Evolutionary conservation across 2,329 filamentous ascomycete genomes (phyloP).

Genomic region (Mycogone perniciosa): DNA sequence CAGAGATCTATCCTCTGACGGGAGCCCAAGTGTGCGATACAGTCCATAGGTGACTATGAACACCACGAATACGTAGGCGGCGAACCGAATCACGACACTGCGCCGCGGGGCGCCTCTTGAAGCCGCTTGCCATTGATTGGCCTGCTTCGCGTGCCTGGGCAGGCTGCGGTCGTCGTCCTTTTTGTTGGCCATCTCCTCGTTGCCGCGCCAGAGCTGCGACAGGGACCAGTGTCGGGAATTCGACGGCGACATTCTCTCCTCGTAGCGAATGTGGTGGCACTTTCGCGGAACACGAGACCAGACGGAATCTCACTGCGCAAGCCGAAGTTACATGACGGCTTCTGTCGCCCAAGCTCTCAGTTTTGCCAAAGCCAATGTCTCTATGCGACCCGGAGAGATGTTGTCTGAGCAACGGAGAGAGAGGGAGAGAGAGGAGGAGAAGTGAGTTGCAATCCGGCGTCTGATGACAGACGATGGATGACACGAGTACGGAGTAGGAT

Average conservation of each 20-base stretch:
- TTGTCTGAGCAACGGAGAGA: no score
- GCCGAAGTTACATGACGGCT: no score
- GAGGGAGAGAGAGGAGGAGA: no score
- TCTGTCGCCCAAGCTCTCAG: no score
- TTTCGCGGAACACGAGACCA: no score
- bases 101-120: conserved; percentile 38
- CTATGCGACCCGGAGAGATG: no score
- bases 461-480: no score
- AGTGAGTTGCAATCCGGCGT: no score
- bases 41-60: conserved; percentile 48
- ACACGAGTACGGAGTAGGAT: no score
- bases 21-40: conserved; percentile 23
- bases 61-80: conserved; percentile 39
- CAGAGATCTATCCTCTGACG: conserved; percentile 33
- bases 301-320: no score
- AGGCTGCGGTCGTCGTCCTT: conserved; percentile 50
- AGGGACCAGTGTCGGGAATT: conserved; percentile 25
- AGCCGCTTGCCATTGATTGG: conserved; percentile 34
- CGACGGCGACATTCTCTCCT: conserved; percentile 2
- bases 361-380: no score
- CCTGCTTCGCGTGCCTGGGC: conserved; percentile 17
- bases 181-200: conserved; percentile 54
- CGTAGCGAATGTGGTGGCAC: neutral
- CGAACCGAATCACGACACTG: conserved; percentile 48
- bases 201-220: conserved; percentile 40